Evolutionary conservation across 2,329 filamentous ascomycete genomes (phyloP), one percentile per base, ranked within the genome.

Genomic region (Fusarium coicis): DNA sequence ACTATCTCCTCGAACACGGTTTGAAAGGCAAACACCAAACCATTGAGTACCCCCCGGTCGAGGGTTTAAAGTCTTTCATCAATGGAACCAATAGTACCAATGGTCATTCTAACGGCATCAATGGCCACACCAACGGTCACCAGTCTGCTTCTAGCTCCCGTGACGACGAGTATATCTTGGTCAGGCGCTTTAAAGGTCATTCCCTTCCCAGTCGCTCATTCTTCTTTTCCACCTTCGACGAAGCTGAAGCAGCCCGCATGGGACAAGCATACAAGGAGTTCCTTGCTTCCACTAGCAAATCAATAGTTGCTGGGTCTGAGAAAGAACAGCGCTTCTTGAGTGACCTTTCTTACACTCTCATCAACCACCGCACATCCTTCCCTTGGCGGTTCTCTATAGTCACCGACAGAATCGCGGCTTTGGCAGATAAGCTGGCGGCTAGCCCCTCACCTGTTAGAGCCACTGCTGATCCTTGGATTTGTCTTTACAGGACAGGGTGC

Each of bases 401-500:
- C 8, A 40, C 39, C 7, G 44, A 55, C 21, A 58, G 36, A 18
- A 53, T 62, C 10, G n/a, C 30, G 6, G 14, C n/a, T 39, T 32
- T 62, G 15, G 8, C 26, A 7, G 12, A 10, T 23, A 61, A 61
- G 36, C 10, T 53, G 19, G 23, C 37, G 37, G 7, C 15, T 9
- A 53, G 2, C 39, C 32, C 21, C 5, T 42, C 26, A 21, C 60
- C 64, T 16, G 37, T 58, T 2, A 55, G 58, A 47, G 21, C 58
- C 21, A 47, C 49, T 28, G 21, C 26, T 26, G 64, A 53, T 11
- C 34, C 59, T 59, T 15, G 65, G 60, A 10, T 67, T 70, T 44
- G 54, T 68, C n/a, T 73, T 73, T 19, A 71, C 68, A 2, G 70
- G 70, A 14, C 70, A 73, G 18, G 70, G 70, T 19, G 70, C 70